Percentiles rank a stretch among this genome's conserved stretches.
These are phyloP conservation scores for Mycena maculata DNA, from an alignment of 768 basidiomycete species.

Conservation along the genomic window DNA sequence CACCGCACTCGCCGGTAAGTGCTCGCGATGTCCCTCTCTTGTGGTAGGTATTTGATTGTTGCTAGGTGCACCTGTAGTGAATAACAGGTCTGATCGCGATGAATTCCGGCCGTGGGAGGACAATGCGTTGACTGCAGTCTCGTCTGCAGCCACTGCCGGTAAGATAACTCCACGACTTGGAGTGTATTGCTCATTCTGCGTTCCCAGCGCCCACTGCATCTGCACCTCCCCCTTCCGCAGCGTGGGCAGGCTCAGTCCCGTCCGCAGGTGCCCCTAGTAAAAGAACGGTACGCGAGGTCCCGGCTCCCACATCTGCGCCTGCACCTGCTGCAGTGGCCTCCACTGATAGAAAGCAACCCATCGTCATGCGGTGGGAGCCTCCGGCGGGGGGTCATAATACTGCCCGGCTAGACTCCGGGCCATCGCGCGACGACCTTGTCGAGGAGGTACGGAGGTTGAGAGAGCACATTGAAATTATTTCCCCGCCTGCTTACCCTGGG, in stretches of 20 bases:
- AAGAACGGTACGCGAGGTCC: too few relatives aligned
- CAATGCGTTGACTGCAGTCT: background rate
- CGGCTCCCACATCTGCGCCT: too few relatives aligned
- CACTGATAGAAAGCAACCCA: background rate
- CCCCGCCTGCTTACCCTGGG: slow-evolving; percentile 17
- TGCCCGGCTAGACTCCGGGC: background rate
- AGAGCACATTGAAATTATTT: background rate
- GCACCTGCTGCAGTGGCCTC: too few relatives aligned
- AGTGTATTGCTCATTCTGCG: background rate
- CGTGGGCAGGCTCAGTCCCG: too few relatives aligned
- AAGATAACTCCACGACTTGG: background rate
- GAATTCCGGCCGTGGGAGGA: slow-evolving; percentile 13
- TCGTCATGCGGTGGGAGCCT: background rate
- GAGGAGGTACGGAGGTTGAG: slow-evolving; percentile 11
- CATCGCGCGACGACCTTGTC: slow-evolving; percentile 14
- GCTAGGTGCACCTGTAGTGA: background rate
- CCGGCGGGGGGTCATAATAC: background rate
- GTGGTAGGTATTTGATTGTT: background rate
- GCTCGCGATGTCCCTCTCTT: background rate
- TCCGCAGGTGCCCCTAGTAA: too few relatives aligned
- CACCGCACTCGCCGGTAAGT: slow-evolving; percentile 12
- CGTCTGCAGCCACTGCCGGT: background rate
- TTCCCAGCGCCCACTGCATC: background rate
- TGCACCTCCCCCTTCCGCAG: background rate
- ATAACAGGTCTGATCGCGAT: background rate